These are phyloP conservation scores for Echria macrotheca DNA, from an alignment of 495 filamentous ascomycete genomes.

Conservation along the genomic window DNA sequence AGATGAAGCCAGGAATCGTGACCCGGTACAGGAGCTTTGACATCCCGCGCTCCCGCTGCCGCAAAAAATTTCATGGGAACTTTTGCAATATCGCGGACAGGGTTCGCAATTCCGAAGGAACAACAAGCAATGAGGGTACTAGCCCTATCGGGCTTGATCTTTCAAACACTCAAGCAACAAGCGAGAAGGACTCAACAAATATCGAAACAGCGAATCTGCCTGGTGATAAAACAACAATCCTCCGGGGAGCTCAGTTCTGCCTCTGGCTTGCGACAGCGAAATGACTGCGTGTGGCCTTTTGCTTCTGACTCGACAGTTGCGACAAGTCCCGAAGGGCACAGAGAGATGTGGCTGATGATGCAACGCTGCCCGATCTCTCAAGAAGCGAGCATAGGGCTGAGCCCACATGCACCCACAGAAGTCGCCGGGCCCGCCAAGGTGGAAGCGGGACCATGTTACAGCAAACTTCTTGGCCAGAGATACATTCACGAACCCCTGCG, in stretches of 20 bases:
- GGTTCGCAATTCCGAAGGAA: neutral
- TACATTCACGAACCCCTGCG: neutral
- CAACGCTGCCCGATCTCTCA: neutral
- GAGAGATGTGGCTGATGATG: constrained; percentile 4
- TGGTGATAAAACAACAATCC: no score
- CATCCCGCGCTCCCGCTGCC: neutral
- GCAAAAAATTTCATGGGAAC: neutral
- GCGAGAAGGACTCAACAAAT: no score
- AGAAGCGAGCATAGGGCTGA: constrained; percentile 1
- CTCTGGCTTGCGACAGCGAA: no score
- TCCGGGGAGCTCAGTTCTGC: no score
- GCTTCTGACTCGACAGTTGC: no score
- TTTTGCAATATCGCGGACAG: constrained; percentile 9
- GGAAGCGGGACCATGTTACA: neutral
- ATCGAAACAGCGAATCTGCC: no score
- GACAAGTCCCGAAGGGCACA: no score
- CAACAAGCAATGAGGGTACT: neutral
- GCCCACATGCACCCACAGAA: neutral
- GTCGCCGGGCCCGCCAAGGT: neutral
- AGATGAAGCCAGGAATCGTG: no score
- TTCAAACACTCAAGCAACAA: no score
- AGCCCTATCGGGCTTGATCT: no score
- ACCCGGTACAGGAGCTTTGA: neutral
- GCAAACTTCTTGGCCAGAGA: neutral
- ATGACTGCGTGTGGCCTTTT: no score